Evolutionary conservation across 345 rosid genomes (phyloP).

Genomic region (Noccaea bulbosa): DNA sequence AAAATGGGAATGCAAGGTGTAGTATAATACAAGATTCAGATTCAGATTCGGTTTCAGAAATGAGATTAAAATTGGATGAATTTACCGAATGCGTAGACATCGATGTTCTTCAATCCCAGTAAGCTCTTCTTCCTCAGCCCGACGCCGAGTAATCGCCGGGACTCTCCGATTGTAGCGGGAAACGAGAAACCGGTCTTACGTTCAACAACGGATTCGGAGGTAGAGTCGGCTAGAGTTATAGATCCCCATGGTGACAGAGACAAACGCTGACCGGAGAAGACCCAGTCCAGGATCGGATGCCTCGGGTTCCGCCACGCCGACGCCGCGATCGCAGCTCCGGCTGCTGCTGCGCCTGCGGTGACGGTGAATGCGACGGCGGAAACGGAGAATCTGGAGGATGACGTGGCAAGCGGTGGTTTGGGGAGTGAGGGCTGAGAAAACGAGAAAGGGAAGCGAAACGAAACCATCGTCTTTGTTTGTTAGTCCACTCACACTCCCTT

Average conservation of each 20-base stretch:
- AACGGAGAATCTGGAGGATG: slow-evolving; percentile 43
- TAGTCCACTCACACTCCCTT: slow-evolving; percentile 15
- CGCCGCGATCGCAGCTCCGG: slow-evolving; percentile 52
- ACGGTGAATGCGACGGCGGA: slow-evolving; percentile 46
- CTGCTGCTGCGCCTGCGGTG: slow-evolving; percentile 49
- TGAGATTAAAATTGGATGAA: not conserved
- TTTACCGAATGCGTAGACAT: slow-evolving; percentile 82
- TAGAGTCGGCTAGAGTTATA: slow-evolving; percentile 64
- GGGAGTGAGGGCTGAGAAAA: slow-evolving; percentile 65
- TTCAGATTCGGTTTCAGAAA: not conserved
- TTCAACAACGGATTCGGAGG: slow-evolving; percentile 57
- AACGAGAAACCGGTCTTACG: slow-evolving; percentile 69
- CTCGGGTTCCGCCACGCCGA: slow-evolving; percentile 45
- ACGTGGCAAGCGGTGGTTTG: slow-evolving; percentile 38
- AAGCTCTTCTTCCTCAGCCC: slow-evolving; percentile 79
- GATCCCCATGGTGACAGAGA: slow-evolving; percentile 60
- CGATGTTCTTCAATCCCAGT: slow-evolving; percentile 81
- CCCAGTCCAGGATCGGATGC: slow-evolving; percentile 49
- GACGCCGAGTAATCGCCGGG: slow-evolving; percentile 67
- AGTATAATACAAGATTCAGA: not conserved
- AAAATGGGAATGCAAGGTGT: not conserved
- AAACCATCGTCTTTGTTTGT: slow-evolving; percentile 52
- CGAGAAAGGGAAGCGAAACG: slow-evolving; percentile 82
- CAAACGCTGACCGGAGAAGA: slow-evolving; percentile 44
- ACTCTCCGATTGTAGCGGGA: slow-evolving; percentile 59